Conservation (phyloP, 2,329 filamentous ascomycete species). For the Trichophyton schoenleinii region DNA sequence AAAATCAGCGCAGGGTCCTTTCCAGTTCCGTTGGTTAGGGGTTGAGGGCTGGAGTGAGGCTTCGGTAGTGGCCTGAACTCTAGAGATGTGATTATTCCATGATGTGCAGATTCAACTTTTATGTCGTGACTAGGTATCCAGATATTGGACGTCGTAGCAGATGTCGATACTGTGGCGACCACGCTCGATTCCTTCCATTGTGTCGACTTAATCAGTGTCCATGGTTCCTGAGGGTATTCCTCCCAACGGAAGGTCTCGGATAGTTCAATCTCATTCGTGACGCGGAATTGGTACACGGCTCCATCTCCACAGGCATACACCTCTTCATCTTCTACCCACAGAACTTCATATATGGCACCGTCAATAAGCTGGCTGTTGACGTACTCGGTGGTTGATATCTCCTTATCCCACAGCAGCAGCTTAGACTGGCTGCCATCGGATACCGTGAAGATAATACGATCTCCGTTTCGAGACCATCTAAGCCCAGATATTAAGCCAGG, state of each 20-base stretch:
- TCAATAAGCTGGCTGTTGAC: slow-evolving; percentile 26
- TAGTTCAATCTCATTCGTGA: slow-evolving; percentile 28
- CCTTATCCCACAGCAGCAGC: slow-evolving; percentile 34
- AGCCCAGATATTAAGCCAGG: slow-evolving; percentile 33
- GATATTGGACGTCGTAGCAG: slow-evolving; percentile 26
- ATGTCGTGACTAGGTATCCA: slow-evolving; percentile 37
- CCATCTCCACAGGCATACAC: slow-evolving; percentile 31
- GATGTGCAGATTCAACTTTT: slow-evolving; percentile 27
- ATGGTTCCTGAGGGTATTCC: slow-evolving; percentile 21
- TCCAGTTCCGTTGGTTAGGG: not conserved
- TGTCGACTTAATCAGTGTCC: slow-evolving; percentile 32
- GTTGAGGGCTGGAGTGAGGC: slow-evolving; percentile 10
- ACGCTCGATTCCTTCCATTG: slow-evolving; percentile 21
- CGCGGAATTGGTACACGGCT: slow-evolving; percentile 29
- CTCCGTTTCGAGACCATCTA: slow-evolving; percentile 29
- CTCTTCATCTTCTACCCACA: slow-evolving; percentile 28
- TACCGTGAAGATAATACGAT: slow-evolving; percentile 32
- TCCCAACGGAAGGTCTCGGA: slow-evolving; percentile 22
- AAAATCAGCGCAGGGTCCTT: slow-evolving; percentile 23
- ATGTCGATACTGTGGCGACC: slow-evolving; percentile 25
- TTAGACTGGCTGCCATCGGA: slow-evolving; percentile 31
- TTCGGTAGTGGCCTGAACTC: slow-evolving; percentile 28
- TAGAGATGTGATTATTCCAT: slow-evolving; percentile 33
- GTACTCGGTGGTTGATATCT: slow-evolving; percentile 26
- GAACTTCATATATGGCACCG: slow-evolving; percentile 31